phyloP scores from a whole-genome alignment of 495 filamentous ascomycete species.

The Penicillium samsonianum region DNA sequence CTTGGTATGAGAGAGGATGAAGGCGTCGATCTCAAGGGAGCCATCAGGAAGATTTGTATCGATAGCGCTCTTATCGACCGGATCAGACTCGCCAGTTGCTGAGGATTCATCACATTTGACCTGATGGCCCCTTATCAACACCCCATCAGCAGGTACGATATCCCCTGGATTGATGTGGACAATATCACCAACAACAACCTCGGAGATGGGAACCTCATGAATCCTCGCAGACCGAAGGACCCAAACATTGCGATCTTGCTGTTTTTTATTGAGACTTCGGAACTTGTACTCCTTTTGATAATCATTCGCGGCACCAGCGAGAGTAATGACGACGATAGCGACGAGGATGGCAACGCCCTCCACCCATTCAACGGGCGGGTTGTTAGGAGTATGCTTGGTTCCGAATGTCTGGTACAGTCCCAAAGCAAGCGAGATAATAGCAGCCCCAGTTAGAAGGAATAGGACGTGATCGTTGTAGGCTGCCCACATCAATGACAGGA shows the following conservation, averaged over 20 bases:
- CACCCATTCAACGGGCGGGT: constrained; percentile 63
- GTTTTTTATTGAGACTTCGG: constrained; percentile 58
- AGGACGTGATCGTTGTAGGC: constrained; percentile 74
- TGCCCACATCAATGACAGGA: constrained; percentile 59
- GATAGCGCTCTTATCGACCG: constrained; percentile 62
- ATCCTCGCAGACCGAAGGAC: constrained; percentile 68
- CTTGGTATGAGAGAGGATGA: constrained; percentile 79
- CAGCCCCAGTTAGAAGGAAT: constrained; percentile 68
- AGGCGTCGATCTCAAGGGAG: constrained; percentile 47
- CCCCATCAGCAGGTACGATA: constrained; percentile 71
- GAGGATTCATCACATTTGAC: constrained; percentile 71
- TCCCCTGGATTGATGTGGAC: constrained; percentile 75
- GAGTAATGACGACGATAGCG: constrained; percentile 65
- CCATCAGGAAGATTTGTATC: constrained; percentile 41
- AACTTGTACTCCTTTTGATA: constrained; percentile 67
- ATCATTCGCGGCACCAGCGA: constrained; percentile 64
- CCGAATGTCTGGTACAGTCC: constrained; percentile 60
- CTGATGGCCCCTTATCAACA: constrained; percentile 64
- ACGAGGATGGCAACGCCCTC: constrained; percentile 69
- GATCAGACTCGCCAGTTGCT: constrained; percentile 72
- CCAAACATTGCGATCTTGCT: constrained; percentile 62
- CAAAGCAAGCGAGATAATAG: constrained; percentile 69
- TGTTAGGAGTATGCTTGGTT: constrained; percentile 21
- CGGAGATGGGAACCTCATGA: constrained; percentile 66
- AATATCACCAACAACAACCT: constrained; percentile 75